Evolutionary conservation across 495 filamentous ascomycete species (phyloP).

Genomic region (Hypoxylon cercidicola): DNA sequence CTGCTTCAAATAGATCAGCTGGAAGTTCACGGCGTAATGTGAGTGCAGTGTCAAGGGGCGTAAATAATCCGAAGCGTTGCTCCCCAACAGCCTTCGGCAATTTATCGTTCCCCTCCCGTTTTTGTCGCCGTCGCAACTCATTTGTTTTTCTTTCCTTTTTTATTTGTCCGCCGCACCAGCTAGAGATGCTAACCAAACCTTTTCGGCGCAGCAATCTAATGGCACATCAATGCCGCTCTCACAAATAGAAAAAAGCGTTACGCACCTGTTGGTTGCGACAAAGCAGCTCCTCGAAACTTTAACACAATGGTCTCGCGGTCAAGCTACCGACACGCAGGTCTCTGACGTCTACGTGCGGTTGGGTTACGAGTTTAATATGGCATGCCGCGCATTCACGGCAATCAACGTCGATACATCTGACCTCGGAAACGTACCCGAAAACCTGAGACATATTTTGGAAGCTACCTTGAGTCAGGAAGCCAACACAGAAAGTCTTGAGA

Average conservation of each 20-base stretch:
- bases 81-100: neutral
- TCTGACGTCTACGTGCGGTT: conserved; percentile 97
- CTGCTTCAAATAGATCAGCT: conserved; percentile 50
- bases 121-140: neutral
- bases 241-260: conserved; percentile 98
- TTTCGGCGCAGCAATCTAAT: conserved; percentile 51
- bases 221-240: conserved; percentile 68
- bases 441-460: conserved; percentile 88
- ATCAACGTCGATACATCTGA: conserved; percentile 96
- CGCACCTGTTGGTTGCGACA: conserved; percentile 94
- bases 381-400: conserved; percentile 92
- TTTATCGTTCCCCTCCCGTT: conserved; percentile 8
- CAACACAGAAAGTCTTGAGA: conserved; percentile 88
- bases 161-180: neutral
- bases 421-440: conserved; percentile 93
- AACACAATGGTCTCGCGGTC: conserved; percentile 93
- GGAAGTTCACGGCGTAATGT: conserved; percentile 62
- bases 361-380: conserved; percentile 99
- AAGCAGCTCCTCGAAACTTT: conserved; percentile 98
- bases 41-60: conserved; percentile 44
- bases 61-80: conserved; percentile 1
- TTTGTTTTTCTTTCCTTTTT: neutral
- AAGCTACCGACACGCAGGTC: conserved; percentile 90
- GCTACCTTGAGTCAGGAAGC: conserved; percentile 97
- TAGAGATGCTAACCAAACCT: conserved; percentile 26